Percentiles rank a stretch among this genome's conserved stretches.
These are phyloP conservation scores for Firmiana major DNA, from an alignment of 345 rosid genomes.

Conservation along the genomic window DNA sequence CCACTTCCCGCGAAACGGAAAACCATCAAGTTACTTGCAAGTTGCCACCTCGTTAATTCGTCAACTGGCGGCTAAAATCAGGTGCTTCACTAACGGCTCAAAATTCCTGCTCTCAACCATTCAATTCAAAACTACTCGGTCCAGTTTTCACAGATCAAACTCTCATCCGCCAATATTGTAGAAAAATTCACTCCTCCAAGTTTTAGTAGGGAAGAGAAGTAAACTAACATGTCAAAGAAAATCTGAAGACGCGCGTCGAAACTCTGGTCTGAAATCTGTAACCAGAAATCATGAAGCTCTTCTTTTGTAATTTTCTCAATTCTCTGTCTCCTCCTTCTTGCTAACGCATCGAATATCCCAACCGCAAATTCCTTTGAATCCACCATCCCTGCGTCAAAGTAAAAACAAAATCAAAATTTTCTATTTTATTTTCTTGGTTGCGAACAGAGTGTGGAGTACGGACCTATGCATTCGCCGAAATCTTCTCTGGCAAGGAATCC, in stretches of 20 bases:
- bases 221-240: conserved; percentile 82
- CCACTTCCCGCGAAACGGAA: not conserved
- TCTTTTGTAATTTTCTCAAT: conserved; percentile 56
- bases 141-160: not conserved
- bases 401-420: not conserved
- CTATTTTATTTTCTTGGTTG: not conserved
- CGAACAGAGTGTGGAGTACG: not conserved
- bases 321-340: conserved; percentile 57
- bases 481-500: conserved; percentile 79
- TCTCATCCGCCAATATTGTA: not conserved
- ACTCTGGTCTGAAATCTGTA: conserved; percentile 81
- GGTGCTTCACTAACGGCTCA: not conserved
- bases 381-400: conserved; percentile 60
- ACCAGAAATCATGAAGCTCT: conserved; percentile 89
- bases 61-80: not conserved
- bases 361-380: conserved; percentile 90
- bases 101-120: not conserved
- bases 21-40: not conserved
- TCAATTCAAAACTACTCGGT: not conserved
- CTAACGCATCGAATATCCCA: conserved; percentile 73
- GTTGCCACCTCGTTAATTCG: not conserved
- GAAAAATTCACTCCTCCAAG: not conserved
- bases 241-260: conserved; percentile 97
- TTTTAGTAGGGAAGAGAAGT: not conserved
- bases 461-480: conserved; percentile 93